Percentiles rank a stretch among this genome's conserved stretches.
phyloP scores from a whole-genome alignment of 2,329 filamentous ascomycete genomes.

The Lasiodiplodia sp. region DNA sequence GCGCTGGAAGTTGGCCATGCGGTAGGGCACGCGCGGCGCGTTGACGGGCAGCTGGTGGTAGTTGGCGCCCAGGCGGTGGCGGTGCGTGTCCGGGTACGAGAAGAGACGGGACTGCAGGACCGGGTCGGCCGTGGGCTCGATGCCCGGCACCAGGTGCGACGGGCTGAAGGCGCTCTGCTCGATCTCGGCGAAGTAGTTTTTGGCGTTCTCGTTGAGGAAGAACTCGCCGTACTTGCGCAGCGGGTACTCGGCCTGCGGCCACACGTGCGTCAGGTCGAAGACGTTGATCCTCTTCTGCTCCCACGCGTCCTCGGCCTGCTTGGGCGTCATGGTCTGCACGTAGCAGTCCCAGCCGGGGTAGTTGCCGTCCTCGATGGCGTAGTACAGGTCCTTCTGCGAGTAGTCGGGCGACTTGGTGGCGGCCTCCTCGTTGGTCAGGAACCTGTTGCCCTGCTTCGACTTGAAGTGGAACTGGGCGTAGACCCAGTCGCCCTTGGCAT shows the following conservation, averaged over 20 bases:
- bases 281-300: slow-evolving; percentile 63
- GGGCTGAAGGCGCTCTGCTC: slow-evolving; percentile 76
- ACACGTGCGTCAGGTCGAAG: slow-evolving; percentile 63
- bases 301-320: slow-evolving; percentile 60
- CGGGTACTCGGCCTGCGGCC: slow-evolving; percentile 61
- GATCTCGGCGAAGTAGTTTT: slow-evolving; percentile 71
- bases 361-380: slow-evolving; percentile 61
- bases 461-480: slow-evolving; percentile 63
- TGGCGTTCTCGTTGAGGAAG: slow-evolving; percentile 61
- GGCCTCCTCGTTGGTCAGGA: slow-evolving; percentile 61
- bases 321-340: slow-evolving; percentile 61
- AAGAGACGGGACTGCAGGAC: slow-evolving; percentile 74
- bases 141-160: slow-evolving; percentile 70
- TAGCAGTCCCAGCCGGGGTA: slow-evolving; percentile 60
- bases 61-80: slow-evolving; percentile 64
- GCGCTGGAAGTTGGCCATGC: slow-evolving; percentile 71
- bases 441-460: slow-evolving; percentile 60
- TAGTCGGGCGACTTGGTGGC: slow-evolving; percentile 60
- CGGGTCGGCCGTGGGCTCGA: slow-evolving; percentile 74
- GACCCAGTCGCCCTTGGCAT: slow-evolving; percentile 62
- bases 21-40: slow-evolving; percentile 63
- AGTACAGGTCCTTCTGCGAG: slow-evolving; percentile 60
- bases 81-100: slow-evolving; percentile 73
- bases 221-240: slow-evolving; percentile 62
- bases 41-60: slow-evolving; percentile 66